These are phyloP conservation scores for Cotoneaster glaucophyllus DNA, from an alignment of 306 rosid genomes.

Conservation along the genomic window DNA sequence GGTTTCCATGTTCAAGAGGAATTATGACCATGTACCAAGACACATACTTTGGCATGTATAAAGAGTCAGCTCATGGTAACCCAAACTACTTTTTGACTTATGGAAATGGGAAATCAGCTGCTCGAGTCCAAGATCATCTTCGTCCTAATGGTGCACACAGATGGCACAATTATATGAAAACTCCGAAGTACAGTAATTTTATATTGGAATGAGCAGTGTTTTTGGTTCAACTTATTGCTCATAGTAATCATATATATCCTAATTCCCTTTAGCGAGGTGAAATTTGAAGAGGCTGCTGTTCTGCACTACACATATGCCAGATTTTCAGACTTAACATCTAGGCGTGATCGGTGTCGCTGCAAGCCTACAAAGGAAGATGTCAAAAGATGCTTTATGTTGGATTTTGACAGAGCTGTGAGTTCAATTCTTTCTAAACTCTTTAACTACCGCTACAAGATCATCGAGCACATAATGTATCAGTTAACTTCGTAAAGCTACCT, in stretches of 20 bases:
- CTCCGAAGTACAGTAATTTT: conserved; percentile 56
- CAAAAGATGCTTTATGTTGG: conserved; percentile 99
- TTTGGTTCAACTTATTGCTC: conserved; percentile 8
- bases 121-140: conserved; percentile 84
- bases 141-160: conserved; percentile 99
- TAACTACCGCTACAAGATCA: not conserved
- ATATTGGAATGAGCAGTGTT: not conserved
- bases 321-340: conserved; percentile 89
- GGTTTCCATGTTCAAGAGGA: conserved; percentile 95
- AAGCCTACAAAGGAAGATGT: conserved; percentile 93
- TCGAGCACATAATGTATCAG: not conserved
- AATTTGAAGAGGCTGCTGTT: conserved; percentile 97
- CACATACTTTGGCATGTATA: conserved; percentile 88
- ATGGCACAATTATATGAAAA: conserved; percentile 99
- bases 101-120: conserved; percentile 97
- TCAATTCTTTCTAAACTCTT: not conserved
- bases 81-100: conserved; percentile 96
- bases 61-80: conserved; percentile 84
- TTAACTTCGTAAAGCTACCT: not conserved
- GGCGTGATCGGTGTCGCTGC: conserved; percentile 97
- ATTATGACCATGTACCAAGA: conserved; percentile 93
- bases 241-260: conserved; percentile 13
- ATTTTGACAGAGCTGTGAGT: conserved; percentile 94
- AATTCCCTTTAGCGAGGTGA: conserved; percentile 64
- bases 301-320: conserved; percentile 91